These are phyloP conservation scores for Beverwykella pulmonaria DNA, from an alignment of 495 filamentous ascomycete genomes.

Conservation along the genomic window DNA sequence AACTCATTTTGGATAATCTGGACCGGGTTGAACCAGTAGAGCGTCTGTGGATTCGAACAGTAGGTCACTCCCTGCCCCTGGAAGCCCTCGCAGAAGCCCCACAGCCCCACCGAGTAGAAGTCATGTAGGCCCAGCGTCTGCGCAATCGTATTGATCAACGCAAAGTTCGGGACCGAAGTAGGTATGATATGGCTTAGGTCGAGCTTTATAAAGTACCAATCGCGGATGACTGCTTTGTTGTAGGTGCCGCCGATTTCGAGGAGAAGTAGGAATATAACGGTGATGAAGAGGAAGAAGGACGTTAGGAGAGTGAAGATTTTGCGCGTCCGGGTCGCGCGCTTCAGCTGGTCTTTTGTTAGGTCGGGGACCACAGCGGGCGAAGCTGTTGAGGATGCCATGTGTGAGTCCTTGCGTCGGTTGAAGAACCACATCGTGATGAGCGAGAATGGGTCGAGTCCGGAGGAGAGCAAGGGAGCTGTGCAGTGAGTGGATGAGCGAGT, in stretches of 20 bases:
- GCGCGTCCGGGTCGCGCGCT: constrained; percentile 60
- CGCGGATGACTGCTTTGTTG: constrained; percentile 59
- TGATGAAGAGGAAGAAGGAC: constrained; percentile 69
- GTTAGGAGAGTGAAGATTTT: constrained; percentile 60
- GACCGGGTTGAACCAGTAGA: constrained; percentile 93
- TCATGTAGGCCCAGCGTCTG: constrained; percentile 85
- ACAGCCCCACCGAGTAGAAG: constrained; percentile 91
- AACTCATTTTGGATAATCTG: constrained; percentile 75
- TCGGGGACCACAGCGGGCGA: constrained; percentile 23
- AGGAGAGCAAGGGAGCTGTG: not conserved
- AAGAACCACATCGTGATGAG: constrained; percentile 14
- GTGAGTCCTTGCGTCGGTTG: constrained; percentile 2
- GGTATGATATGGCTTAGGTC: constrained; percentile 85
- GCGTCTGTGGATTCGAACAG: constrained; percentile 66
- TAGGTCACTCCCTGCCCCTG: constrained; percentile 67
- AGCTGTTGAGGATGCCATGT: not conserved
- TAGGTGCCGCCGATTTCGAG: constrained; percentile 74
- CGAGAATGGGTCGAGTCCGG: constrained; percentile 1
- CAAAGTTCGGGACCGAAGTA: constrained; percentile 69
- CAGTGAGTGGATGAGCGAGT: constrained; percentile 5
- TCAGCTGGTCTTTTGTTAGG: constrained; percentile 46
- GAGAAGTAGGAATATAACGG: constrained; percentile 75
- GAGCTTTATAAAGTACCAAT: constrained; percentile 81
- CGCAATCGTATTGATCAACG: constrained; percentile 85
- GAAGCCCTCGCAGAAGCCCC: constrained; percentile 89